Evolutionary conservation across 192 early-diverging fungal species (phyloP), one percentile per base, ranked within the genome.

Genomic region (Coemansia nantahalensis): DNA sequence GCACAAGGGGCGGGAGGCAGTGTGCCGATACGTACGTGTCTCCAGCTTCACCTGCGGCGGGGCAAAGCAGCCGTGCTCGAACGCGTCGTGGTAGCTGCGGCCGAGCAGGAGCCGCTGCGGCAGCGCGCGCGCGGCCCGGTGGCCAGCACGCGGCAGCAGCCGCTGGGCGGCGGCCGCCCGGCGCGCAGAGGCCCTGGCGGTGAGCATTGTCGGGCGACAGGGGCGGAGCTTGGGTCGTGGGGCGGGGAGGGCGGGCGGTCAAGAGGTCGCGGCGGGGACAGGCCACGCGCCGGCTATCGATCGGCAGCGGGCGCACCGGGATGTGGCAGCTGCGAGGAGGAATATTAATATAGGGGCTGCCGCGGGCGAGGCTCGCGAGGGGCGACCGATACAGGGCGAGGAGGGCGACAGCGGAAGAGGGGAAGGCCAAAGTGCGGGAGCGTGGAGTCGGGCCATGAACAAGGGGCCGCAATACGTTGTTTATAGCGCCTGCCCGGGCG

Each of bases 11-110:
- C 37, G 34, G 34, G 34, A 11, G 15, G 15, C 4, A 3, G 12
- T 2, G 12, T 3, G 3, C 4, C 34, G 2, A 21, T 30, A 66
- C 71, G 66, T 67, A 75, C 71, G 66, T 21, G 28, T 41, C 39
- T 59, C 59, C 12, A 47, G 45, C 28, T 51, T 55, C 11, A 45
- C 37, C 8, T 43, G 43, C 24, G 71, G 64, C 17, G 64, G 44
- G 16, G 55, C 30, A 45, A 67, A 55, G 33, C 45, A 54, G 10
- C 71, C 71, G 48, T 67, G 62, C 32, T 75, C 71, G 7, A 59
- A 31, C 33, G 45, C 58, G 32, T 75, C 71, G 41, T 75, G 71
- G 44, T 75, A 75, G 24, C 44, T 26, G 33, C 41, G 50, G 4
- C 53, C 41, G 18, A 57, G 58, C 30, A 56, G 36, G 31, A 62